Evolutionary conservation across 2,329 filamentous ascomycete species (phyloP).

Genomic region (Hymenoscyphus fructigenus): DNA sequence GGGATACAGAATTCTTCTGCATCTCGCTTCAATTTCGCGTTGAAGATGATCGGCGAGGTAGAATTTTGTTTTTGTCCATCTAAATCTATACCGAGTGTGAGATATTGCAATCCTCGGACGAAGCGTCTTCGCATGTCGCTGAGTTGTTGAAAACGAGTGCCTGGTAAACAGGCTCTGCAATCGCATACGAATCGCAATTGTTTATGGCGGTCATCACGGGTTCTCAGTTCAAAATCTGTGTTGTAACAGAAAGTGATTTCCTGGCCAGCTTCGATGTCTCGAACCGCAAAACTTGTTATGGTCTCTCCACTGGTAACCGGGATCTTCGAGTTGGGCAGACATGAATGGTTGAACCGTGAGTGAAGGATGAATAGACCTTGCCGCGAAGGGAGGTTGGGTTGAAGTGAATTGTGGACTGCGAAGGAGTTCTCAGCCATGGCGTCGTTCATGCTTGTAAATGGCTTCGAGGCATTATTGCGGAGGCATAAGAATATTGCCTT

Average conservation of each 20-base stretch:
- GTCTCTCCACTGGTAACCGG: too few relatives aligned
- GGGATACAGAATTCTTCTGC: slow-evolving; percentile 4
- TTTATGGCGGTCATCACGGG: slow-evolving; percentile 6
- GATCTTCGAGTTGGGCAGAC: too few relatives aligned
- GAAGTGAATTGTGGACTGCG: not conserved
- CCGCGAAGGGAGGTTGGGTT: not conserved
- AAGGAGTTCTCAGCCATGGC: not conserved
- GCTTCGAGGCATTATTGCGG: not conserved
- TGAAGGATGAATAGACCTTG: slow-evolving; percentile 10
- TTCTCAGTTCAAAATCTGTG: slow-evolving; percentile 3
- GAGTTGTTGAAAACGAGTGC: not conserved
- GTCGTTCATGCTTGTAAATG: not conserved
- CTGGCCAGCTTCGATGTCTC: slow-evolving; percentile 9
- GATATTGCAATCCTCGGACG: slow-evolving; percentile 8
- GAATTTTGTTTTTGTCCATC: not conserved
- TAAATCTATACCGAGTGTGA: slow-evolving; percentile 8
- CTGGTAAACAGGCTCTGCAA: slow-evolving; percentile 13
- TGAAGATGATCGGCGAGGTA: slow-evolving; percentile 6
- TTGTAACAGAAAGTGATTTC: slow-evolving; percentile 13
- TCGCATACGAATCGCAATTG: slow-evolving; percentile 4
- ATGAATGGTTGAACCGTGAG: slow-evolving; percentile 12
- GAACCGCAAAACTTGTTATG: too few relatives aligned
- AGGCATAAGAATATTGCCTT: not conserved
- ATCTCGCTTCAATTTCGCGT: slow-evolving; percentile 7
- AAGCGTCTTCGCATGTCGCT: slow-evolving; percentile 11